Conservation (phyloP, 2,329 filamentous ascomycete species). For the Microdochium bolleyi region DNA sequence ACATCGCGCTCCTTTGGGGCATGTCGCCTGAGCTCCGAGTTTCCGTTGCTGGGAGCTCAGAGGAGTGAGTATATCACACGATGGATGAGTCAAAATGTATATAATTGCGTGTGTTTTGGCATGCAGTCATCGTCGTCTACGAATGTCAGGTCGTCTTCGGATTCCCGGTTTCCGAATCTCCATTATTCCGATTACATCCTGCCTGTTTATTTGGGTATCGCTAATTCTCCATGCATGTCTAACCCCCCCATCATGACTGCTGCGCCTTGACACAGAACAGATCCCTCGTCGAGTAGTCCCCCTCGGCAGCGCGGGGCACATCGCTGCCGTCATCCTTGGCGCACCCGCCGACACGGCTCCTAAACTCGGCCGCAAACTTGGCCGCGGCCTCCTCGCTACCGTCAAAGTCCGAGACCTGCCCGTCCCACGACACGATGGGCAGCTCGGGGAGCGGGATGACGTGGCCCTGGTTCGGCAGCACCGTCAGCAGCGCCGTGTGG, state of each 20-base stretch:
- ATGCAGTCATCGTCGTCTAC: too few relatives aligned
- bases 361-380: conserved; percentile 52
- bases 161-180: too few relatives aligned
- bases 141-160: too few relatives aligned
- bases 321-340: conserved; percentile 17
- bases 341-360: conserved; percentile 61
- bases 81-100: too few relatives aligned
- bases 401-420: conserved; percentile 31
- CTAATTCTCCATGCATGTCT: too few relatives aligned
- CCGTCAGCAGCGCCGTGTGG: conserved; percentile 40
- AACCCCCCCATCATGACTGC: not conserved
- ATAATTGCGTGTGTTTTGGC: too few relatives aligned
- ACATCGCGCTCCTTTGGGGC: too few relatives aligned
- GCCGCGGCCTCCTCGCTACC: conserved; percentile 34
- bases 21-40: too few relatives aligned
- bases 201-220: too few relatives aligned
- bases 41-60: too few relatives aligned
- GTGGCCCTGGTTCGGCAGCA: conserved; percentile 32
- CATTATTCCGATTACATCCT: too few relatives aligned
- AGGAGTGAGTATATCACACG: too few relatives aligned
- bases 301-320: conserved; percentile 16
- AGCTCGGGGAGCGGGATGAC: conserved; percentile 37
- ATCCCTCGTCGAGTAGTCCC: conserved; percentile 40
- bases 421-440: conserved; percentile 59
- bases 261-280: conserved; percentile 54